These are phyloP conservation scores for Trichoderma sp. DNA, from an alignment of 2,329 filamentous ascomycete species.

Conservation along the genomic window DNA sequence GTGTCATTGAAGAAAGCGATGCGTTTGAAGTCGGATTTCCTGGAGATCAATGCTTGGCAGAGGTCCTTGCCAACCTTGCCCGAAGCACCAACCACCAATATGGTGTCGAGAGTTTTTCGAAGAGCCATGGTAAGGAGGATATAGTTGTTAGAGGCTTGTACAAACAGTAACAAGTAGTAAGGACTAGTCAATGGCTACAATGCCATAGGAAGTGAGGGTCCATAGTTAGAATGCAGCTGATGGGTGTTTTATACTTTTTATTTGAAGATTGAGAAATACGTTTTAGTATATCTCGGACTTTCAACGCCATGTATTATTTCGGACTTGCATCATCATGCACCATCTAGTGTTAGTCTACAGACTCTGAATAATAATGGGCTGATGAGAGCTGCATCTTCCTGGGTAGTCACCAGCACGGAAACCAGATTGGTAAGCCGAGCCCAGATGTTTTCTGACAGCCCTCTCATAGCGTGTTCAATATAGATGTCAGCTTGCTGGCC, in stretches of 20 bases:
- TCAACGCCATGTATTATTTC: not conserved
- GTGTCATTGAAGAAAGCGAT: conserved; percentile 18
- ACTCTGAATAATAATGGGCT: not conserved
- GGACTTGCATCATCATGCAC: not conserved
- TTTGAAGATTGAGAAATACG: not conserved
- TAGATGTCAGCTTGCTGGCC: not conserved
- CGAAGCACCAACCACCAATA: conserved; percentile 5
- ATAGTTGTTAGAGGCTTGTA: not conserved
- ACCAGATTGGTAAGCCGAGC: not conserved
- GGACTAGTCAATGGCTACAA: not conserved
- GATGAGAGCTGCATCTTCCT: not conserved
- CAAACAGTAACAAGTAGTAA: not conserved
- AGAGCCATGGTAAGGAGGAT: not conserved
- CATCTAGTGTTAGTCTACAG: not conserved
- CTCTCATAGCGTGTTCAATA: not conserved
- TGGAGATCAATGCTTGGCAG: not conserved
- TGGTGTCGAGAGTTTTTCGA: not conserved
- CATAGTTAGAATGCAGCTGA: too few species aligned
- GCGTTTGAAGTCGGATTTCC: conserved; percentile 13
- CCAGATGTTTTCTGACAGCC: not conserved
- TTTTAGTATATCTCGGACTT: not conserved
- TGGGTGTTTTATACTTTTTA: not conserved
- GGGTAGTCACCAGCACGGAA: not conserved
- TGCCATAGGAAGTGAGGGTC: not conserved
- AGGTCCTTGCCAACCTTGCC: not conserved